Evolutionary conservation across 2,329 filamentous ascomycete genomes (phyloP).

Genomic region (Aciculosporium take): DNA sequence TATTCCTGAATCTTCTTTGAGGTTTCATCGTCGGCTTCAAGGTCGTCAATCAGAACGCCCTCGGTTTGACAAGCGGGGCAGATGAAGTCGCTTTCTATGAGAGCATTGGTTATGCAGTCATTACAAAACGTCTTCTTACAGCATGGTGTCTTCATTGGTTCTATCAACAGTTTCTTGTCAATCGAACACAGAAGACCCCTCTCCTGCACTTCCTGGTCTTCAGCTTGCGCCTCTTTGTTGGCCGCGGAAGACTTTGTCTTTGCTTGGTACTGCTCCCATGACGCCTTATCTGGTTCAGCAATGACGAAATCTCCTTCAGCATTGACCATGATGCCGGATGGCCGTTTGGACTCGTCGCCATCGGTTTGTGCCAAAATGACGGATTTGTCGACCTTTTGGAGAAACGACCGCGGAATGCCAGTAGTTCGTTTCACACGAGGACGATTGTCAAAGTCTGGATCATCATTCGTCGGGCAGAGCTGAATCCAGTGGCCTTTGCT

Average conservation of each 20-base stretch:
- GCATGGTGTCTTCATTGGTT: constrained; percentile 98
- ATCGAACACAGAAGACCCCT: constrained; percentile 83
- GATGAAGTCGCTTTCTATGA: constrained; percentile 95
- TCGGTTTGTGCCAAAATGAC: constrained; percentile 59
- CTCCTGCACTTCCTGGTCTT: constrained; percentile 77
- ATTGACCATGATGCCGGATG: constrained; percentile 91
- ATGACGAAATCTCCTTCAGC: constrained; percentile 95
- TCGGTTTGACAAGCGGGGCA: constrained; percentile 87
- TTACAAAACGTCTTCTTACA: constrained; percentile 98
- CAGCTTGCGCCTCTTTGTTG: constrained; percentile 60
- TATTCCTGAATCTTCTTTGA: constrained; percentile 67
- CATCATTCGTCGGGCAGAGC: constrained; percentile 93
- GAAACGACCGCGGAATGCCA: constrained; percentile 86
- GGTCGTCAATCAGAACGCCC: constrained; percentile 83
- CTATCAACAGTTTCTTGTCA: constrained; percentile 96
- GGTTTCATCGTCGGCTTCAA: constrained; percentile 68
- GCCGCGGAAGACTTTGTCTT: constrained; percentile 80
- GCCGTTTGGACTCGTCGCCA: constrained; percentile 69
- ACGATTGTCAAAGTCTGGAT: constrained; percentile 87
- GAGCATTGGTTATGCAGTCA: constrained; percentile 97
- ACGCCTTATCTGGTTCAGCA: constrained; percentile 84
- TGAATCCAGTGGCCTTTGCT: constrained; percentile 99
- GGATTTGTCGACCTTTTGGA: constrained; percentile 91
- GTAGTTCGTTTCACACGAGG: constrained; percentile 92
- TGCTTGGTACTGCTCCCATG: constrained; percentile 95